Percentiles rank a stretch among this genome's conserved stretches.
Conservation (phyloP, 2,329 filamentous ascomycete genomes). For the Fusarium sp. region DNA sequence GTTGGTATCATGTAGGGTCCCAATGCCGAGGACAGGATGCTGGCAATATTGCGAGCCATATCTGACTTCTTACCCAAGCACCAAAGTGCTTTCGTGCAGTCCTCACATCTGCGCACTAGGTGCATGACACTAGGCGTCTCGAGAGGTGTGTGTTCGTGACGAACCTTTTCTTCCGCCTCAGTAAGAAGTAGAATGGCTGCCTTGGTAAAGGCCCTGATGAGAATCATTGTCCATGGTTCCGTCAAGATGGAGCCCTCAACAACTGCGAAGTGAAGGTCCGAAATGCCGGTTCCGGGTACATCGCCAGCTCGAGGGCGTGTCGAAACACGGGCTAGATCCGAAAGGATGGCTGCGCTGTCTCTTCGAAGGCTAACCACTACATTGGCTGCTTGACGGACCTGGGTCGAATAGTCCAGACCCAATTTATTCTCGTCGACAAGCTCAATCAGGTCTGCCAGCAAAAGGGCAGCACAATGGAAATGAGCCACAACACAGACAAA, state of each 20-base stretch:
- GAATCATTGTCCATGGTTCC: conserved; percentile 69
- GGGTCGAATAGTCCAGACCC: conserved; percentile 45
- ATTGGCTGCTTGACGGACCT: conserved; percentile 45
- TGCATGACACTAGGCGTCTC: conserved; percentile 41
- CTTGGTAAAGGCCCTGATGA: conserved; percentile 65
- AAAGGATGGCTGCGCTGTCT: conserved; percentile 59
- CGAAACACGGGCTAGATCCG: conserved; percentile 62
- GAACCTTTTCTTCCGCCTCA: conserved; percentile 47
- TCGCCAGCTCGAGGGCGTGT: conserved; percentile 51
- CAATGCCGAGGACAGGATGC: conserved; percentile 44
- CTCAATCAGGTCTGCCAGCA: conserved; percentile 67
- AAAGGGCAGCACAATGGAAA: conserved; percentile 68
- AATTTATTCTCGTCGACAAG: conserved; percentile 58
- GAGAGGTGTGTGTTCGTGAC: conserved; percentile 43
- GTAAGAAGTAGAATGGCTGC: conserved; percentile 57
- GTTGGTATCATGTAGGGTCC: conserved; percentile 45
- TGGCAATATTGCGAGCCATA: conserved; percentile 52
- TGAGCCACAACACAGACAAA: conserved; percentile 69
- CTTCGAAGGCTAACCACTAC: conserved; percentile 57
- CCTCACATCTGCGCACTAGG: conserved; percentile 56
- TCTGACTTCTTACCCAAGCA: conserved; percentile 68
- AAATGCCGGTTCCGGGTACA: conserved; percentile 42
- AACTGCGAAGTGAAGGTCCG: conserved; percentile 65
- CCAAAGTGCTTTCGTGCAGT: conserved; percentile 66
- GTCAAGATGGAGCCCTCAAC: conserved; percentile 68